A percentile compares a stretch with the other conserved stretches of the same genome.
Conservation (phyloP, 1,284 basidiomycete species). For the Bondarzewia mesenterica region DNA sequence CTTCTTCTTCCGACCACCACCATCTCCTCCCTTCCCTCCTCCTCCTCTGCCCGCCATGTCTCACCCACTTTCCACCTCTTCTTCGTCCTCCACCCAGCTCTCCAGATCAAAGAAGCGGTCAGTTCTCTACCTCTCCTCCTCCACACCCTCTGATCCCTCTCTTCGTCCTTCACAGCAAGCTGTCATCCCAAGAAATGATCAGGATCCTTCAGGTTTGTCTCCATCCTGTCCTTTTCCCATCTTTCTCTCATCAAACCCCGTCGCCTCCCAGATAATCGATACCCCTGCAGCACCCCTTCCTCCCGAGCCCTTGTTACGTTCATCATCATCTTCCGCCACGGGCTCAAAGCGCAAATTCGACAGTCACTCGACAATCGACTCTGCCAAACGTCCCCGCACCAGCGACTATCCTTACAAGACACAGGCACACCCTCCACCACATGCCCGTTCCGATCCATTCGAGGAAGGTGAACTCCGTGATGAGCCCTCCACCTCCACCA, state of each 20-base stretch:
- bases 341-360: conserved; percentile 56
- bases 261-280: conserved; percentile 44
- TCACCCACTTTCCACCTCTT: background rate
- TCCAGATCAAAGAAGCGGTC: conserved; percentile 27
- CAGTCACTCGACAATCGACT: conserved; percentile 26
- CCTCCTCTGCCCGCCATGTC: conserved; percentile 17
- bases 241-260: conserved; percentile 9
- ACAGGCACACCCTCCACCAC: conserved; percentile 18
- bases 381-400: conserved; percentile 51
- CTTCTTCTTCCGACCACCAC: conserved; percentile 3
- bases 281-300: conserved; percentile 47
- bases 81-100: conserved; percentile 10
- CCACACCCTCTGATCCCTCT: conserved; percentile 14
- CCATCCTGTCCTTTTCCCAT: conserved; percentile 8
- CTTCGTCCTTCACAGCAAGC: conserved; percentile 29
- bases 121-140: conserved; percentile 14
- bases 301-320: conserved; percentile 58
- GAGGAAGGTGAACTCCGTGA: conserved; percentile 30
- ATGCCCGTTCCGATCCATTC: conserved; percentile 19
- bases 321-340: conserved; percentile 49
- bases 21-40: conserved; percentile 11
- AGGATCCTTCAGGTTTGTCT: conserved; percentile 47
- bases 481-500: conserved; percentile 13
- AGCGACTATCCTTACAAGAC: conserved; percentile 27
- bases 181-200: conserved; percentile 54